Evolutionary conservation across 257 asterid genomes (phyloP), one percentile per base, ranked within the genome.

Genomic region (Capsicum pubescens): DNA sequence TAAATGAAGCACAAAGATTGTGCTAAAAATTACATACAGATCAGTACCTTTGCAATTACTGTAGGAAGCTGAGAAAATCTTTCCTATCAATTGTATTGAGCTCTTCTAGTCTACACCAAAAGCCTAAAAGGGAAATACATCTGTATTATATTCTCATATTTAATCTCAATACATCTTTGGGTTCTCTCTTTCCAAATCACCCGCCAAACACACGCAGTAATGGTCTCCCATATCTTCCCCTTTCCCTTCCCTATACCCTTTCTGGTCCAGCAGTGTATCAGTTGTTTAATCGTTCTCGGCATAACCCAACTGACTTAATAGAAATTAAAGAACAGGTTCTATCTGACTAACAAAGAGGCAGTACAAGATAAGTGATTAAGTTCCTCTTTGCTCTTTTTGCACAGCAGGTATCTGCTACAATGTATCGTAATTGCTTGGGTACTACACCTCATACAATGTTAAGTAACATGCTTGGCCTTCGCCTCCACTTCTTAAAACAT

Each of bases 11-110:
- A 9, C 55, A 39, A 36, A 69, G 54, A 39, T 69, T 9, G 54
- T 69, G 54, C 26, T 26, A 69, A 39, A 39, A 8, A 69, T 69
- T 69, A 69, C 77, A 39, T 39, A 69, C 14, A 16, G 54, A 69
- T n/a, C 26, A 68, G 52, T 42, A 15, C 76, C 76, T 36, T 64
- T 66, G 13, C 72, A 66, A 66, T 13, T 66, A 66, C 72, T 66
- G 46, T 66, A 32, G n/a, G 46, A 15, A 66, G 46, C 72, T 66
- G 46, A 66, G 11, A 66, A 32, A 66, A 13, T 66, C 46, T 6
- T 2, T 66, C n/a, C 19, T 3, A 66, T 66, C 19, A 13, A 66
- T 13, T 66, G 48, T 66, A 13, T 13, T 35, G 72, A 35, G 48
- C 14, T 66, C 48, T 32, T 35, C 6, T 66, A 66, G 72, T 66